phyloP scores from a whole-genome alignment of 164 flowering plant species.

The Magnolia officinalis region DNA sequence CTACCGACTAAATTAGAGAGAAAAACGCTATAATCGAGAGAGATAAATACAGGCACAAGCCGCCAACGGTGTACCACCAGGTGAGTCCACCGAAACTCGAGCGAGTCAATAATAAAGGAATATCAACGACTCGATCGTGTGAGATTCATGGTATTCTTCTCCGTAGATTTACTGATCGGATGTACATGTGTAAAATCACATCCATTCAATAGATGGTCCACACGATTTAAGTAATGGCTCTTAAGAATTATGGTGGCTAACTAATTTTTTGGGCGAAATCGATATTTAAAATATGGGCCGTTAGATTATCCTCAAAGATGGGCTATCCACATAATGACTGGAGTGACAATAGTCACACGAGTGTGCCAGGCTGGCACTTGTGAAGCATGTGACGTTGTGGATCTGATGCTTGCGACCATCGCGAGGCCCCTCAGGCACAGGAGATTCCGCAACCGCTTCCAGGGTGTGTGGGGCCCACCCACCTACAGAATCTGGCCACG shows the following conservation, averaged over 20 bases:
- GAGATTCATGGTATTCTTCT: background rate
- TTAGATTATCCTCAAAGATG: too few species aligned
- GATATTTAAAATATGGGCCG: background rate
- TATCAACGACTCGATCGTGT: background rate
- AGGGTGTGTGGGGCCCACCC: constrained; percentile 3
- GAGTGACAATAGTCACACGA: too few species aligned
- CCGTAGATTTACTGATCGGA: background rate
- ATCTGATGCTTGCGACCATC: too few species aligned
- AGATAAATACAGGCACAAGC: constrained; percentile 1
- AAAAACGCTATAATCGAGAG: background rate
- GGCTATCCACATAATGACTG: too few species aligned
- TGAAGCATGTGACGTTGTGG: too few species aligned
- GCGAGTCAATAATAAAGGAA: background rate
- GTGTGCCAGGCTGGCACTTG: too few species aligned
- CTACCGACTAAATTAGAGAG: too few species aligned
- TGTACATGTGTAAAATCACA: background rate
- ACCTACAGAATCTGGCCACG: constrained; percentile 8
- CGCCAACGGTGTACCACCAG: constrained; percentile 12
- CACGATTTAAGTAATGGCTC: background rate
- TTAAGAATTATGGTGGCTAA: too few species aligned
- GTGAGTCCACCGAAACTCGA: background rate
- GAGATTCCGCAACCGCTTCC: background rate
- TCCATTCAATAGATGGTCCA: background rate
- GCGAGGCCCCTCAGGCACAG: background rate
- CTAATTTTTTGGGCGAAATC: background rate